A percentile compares a stretch with the other conserved stretches of the same genome.
phyloP scores from a whole-genome alignment of 2,329 filamentous ascomycete species.

The Pseudogymnoascus sp. region DNA sequence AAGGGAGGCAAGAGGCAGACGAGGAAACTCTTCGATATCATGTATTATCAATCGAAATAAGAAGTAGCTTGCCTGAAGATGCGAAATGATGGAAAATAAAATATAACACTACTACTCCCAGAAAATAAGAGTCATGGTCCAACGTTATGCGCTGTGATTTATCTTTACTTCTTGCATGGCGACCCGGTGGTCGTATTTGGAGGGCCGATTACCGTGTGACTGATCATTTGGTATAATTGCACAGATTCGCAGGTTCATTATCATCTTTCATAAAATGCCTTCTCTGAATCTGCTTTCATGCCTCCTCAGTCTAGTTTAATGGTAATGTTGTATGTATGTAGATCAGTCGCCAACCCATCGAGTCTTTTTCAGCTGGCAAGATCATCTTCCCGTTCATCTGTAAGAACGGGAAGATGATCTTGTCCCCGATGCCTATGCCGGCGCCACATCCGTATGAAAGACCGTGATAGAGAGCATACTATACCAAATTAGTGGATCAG shows the following conservation, averaged over 20 bases:
- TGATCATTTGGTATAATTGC: neutral
- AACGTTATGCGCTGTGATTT: neutral
- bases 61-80: neutral
- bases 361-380: no score
- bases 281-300: neutral
- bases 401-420: no score
- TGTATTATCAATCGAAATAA: neutral
- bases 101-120: neutral
- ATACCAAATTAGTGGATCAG: no score
- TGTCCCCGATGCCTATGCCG: no score
- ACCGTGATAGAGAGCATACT: no score
- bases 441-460: no score
- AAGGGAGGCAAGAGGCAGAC: neutral
- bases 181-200: neutral
- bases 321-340: neutral
- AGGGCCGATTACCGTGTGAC: neutral
- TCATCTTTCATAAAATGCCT: neutral
- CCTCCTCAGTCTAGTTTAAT: neutral
- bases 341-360: no score
- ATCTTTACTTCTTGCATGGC: neutral
- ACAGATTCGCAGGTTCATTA: neutral
- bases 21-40: neutral
- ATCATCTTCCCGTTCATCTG: no score
- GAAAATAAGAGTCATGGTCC: neutral
- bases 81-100: neutral